Percentiles rank a stretch among this genome's conserved stretches.
Evolutionary conservation across 331 rosid species (phyloP).

Genomic region (Prunus yedoensis): DNA sequence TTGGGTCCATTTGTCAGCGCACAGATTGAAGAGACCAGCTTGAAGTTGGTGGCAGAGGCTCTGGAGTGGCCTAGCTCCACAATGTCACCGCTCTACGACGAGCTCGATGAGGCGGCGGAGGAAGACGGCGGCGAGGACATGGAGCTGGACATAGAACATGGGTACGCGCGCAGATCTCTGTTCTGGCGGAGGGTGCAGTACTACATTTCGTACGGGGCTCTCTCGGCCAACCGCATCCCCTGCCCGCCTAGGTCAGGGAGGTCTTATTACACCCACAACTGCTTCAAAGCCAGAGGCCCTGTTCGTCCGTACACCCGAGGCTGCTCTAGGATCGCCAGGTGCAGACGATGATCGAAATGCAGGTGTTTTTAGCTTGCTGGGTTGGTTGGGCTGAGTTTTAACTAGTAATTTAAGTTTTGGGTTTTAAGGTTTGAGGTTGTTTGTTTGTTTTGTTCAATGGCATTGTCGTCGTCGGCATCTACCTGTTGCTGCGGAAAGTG

Average conservation of each 20-base stretch:
- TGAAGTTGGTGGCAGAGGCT: slow-evolving; percentile 55
- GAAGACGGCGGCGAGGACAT: slow-evolving; percentile 14
- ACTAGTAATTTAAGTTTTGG: slow-evolving; percentile 4
- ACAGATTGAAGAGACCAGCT: slow-evolving; percentile 52
- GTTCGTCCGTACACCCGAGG: slow-evolving; percentile 74
- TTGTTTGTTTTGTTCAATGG: background rate
- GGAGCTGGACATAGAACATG: slow-evolving; percentile 26
- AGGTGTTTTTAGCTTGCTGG: background rate
- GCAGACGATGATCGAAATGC: slow-evolving; percentile 50
- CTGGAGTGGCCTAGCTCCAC: slow-evolving; percentile 61
- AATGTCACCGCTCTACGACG: slow-evolving; percentile 42
- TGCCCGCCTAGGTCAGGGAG: slow-evolving; percentile 95
- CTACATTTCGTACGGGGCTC: slow-evolving; percentile 90
- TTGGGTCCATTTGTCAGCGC: slow-evolving; percentile 2
- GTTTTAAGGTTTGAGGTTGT: background rate
- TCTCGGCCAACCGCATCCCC: slow-evolving; percentile 80
- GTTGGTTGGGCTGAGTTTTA: background rate
- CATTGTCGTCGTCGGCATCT: background rate
- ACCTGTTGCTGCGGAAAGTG: background rate
- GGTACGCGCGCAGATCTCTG: slow-evolving; percentile 59
- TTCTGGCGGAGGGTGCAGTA: slow-evolving; percentile 64
- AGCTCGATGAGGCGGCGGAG: slow-evolving; percentile 14
- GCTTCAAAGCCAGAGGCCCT: slow-evolving; percentile 77
- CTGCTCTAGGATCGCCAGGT: slow-evolving; percentile 70
- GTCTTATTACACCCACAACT: slow-evolving; percentile 82